Evolutionary conservation across 169 alveolate species (phyloP), one percentile per base, ranked within the genome.

Genomic region (Amoebophrya sp.): DNA sequence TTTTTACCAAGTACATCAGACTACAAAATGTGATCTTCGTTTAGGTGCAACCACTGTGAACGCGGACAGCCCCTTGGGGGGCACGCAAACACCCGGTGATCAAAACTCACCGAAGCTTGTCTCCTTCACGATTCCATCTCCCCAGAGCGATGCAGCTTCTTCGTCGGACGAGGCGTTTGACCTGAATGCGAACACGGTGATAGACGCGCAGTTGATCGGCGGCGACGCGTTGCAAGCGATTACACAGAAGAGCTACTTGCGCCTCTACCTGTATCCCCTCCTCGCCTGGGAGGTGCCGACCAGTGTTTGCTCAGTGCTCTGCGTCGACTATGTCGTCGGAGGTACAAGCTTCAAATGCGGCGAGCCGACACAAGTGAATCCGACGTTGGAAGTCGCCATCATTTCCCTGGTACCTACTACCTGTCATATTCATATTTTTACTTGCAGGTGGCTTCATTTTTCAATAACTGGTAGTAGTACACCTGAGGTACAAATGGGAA

Each of bases 231-330:
- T 65, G 83, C 83, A 65, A 36, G 26, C 33, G 33, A 65, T 65
- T 36, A 26, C 39, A 1, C 39, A 29, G 83, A 10, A 36, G 83
- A 65, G n/a, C 83, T 26, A 65, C 83, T 36, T 65, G 83, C 83
- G 83, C 39, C 26, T 65, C 33, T 65, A 65, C 83, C 83, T 65
- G 33, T 65, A 26, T 36, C 83, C 83, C 39, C 83, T 65, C 2
- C 83, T 65, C 39, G 26, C 26, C 39, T 65, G 83, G 83, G 83
- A 65, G 83, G 83, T 65, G 33, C 83, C 83, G 38, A 65, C 83
- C 83, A 18, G 33, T 36, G 83, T 18, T 6, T 65, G 83, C 83
- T 12, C 36, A 10, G 83, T 65, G 2, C 83, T 65, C 33, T 65
- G 83, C 26, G 83, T 65, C 39, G 83, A 65, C 26, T 65, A 65